Conservation (phyloP, 108 stramenopile species). For the Skeletonema grethae region DNA sequence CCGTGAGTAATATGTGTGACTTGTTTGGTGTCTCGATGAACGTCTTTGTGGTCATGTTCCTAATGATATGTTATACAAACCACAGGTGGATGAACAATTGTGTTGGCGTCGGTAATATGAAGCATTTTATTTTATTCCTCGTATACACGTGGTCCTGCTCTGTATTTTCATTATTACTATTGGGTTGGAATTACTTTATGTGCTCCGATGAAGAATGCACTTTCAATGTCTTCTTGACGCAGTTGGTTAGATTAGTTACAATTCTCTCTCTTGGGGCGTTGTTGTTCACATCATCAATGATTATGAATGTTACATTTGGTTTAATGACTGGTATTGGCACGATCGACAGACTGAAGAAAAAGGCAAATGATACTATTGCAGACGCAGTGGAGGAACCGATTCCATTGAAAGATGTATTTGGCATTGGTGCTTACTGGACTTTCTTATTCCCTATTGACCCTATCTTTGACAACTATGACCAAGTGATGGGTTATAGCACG, state of each 20-base stretch:
- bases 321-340: slow-evolving; percentile 92
- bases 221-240: slow-evolving; percentile 59
- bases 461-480: slow-evolving; percentile 83
- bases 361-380: slow-evolving; percentile 76
- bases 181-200: slow-evolving; percentile 78
- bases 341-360: slow-evolving; percentile 91
- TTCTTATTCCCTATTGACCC: slow-evolving; percentile 86
- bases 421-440: slow-evolving; percentile 71
- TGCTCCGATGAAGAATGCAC: slow-evolving; percentile 70
- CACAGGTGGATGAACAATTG: slow-evolving; percentile 98
- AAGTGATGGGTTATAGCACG: slow-evolving; percentile 80
- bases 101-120: slow-evolving; percentile 86
- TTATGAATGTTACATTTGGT: slow-evolving; percentile 91
- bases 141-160: slow-evolving; percentile 77
- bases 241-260: slow-evolving; percentile 71
- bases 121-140: slow-evolving; percentile 81
- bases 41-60: background rate
- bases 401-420: slow-evolving; percentile 83
- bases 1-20: slow-evolving; percentile 50
- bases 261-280: slow-evolving; percentile 64
- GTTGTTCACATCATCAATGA: slow-evolving; percentile 80
- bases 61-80: slow-evolving; percentile 45
- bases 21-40: background rate
- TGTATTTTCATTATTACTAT: slow-evolving; percentile 63
- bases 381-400: slow-evolving; percentile 79